Base-by-base conservation (phyloP, 768 basidiomycete species). In the Leccinum disarticulatum region DNA sequence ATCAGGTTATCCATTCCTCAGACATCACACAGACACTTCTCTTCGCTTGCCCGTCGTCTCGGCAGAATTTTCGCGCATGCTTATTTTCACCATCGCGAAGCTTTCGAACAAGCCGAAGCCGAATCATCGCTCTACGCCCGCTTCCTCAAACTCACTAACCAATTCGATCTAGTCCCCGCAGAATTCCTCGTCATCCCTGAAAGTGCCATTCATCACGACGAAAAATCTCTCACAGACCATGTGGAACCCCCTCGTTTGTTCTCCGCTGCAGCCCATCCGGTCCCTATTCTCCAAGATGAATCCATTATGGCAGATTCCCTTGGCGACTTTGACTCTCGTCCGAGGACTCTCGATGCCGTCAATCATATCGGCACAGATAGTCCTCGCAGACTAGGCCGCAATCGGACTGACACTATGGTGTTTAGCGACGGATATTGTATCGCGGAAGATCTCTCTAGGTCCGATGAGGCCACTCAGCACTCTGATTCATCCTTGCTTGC, bases 41-140 rank as follows among this genome's bases (percentile, higher is more conserved):
- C 88, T 52, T 93, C 91, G 15, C 87, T 96, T 25, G 92, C 93
- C 19, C 86, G 96, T 0, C 87, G 96, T 14, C 85, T 98, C 2
- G 94, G 94, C 1, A 87, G 96, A 38, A 95, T 98, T 62, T 98
- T 99, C 70, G 92, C 93, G 0, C 96, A 99, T 73, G 94, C 95
- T 2, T 98, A 94, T 79, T 95, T 89, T 77, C 93, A 94, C 71
- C 94, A 96, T 73, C 88, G 92, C 63, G 94, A 95, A 70, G 85
- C 86, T 1, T 96, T 96, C 71, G 89, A 92, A 65, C 90, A 92
- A 70, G 89, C 89, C 31, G 93, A 95, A 76, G 91, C 87, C 6
- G 95, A 97, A 74, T 93, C 90, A 7, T 90, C 90, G 0, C 79
- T 97, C 3, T 95, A 96, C 69, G 88, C 89, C 36, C 88, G 95